Percentiles rank a stretch among this genome's conserved stretches.
phyloP scores from a whole-genome alignment of 331 rosid genomes.

The Quercus tomentella region DNA sequence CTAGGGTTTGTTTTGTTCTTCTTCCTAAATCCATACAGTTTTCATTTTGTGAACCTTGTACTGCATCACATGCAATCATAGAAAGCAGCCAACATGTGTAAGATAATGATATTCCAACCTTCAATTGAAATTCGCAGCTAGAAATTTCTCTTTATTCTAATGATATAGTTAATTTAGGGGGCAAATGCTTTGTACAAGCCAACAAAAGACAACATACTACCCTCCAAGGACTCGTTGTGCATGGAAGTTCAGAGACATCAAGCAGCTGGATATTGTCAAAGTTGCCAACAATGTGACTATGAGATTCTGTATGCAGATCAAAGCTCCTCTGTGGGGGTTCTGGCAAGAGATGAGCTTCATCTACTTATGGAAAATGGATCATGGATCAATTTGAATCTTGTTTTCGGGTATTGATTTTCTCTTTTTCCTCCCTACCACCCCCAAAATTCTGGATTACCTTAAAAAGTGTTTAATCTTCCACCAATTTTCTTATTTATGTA shows the following conservation, averaged over 20 bases:
- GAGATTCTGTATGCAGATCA: conserved; percentile 80
- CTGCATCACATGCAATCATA: not conserved
- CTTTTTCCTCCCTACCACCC: not conserved
- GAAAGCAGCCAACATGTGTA: not conserved
- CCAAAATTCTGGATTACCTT: not conserved
- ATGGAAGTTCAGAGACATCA: conserved; percentile 53
- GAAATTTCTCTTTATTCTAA: conserved; percentile 14
- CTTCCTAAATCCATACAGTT: no score
- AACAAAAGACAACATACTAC: conserved; percentile 40
- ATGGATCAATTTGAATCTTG: conserved; percentile 45
- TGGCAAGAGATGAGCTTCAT: conserved; percentile 59
- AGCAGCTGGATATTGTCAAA: conserved; percentile 30
- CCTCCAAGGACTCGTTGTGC: conserved; percentile 54
- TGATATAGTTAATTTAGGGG: conserved; percentile 52
- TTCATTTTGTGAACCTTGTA: no score
- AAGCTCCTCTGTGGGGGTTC: conserved; percentile 85
- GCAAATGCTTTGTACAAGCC: conserved; percentile 73
- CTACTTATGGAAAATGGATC: conserved; percentile 54
- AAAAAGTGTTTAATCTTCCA: not conserved
- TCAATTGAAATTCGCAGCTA: conserved; percentile 1
- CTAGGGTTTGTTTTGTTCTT: no score
- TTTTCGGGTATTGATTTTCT: conserved; percentile 52
- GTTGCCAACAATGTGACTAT: conserved; percentile 69
- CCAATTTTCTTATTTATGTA: conserved; percentile 15
- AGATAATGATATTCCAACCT: conserved; percentile 8